phyloP scores from a whole-genome alignment of 1,139 yeast species.

The Torulaspora pretoriensis region DNA sequence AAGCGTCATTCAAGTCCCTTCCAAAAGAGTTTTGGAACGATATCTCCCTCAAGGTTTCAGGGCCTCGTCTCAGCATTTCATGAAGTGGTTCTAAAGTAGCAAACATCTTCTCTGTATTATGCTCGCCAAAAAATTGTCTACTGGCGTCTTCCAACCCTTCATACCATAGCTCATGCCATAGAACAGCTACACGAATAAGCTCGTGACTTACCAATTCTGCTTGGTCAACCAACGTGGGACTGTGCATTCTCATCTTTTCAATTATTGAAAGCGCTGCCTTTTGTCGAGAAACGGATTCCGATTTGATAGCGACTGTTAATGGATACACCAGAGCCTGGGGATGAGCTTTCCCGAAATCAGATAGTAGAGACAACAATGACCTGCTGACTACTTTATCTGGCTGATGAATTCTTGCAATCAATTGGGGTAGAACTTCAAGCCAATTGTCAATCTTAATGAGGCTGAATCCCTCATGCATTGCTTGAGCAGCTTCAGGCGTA shows the following conservation, averaged over 20 bases:
- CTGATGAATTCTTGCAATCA: constrained; percentile 94
- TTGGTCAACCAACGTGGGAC: constrained; percentile 80
- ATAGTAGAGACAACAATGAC: constrained; percentile 70
- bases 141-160: constrained; percentile 98
- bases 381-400: constrained; percentile 82
- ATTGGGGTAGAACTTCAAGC: constrained; percentile 93
- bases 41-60: constrained; percentile 88
- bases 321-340: constrained; percentile 97
- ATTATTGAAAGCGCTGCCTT: constrained; percentile 88
- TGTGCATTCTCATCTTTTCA: constrained; percentile 87
- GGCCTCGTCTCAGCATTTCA: constrained; percentile 75
- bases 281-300: constrained; percentile 85
- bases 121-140: constrained; percentile 87
- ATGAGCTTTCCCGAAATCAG: constrained; percentile 90
- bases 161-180: constrained; percentile 98
- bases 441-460: constrained; percentile 90
- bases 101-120: constrained; percentile 91
- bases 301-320: constrained; percentile 90
- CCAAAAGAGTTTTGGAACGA: constrained; percentile 94
- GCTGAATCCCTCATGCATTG: constrained; percentile 86
- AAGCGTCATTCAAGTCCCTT: constrained; percentile 86
- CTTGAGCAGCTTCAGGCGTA: constrained; percentile 80
- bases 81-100: constrained; percentile 87
- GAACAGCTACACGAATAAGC: constrained; percentile 86
- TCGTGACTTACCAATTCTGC: constrained; percentile 93